Evolutionary conservation across 2,329 filamentous ascomycete species (phyloP).

Genomic region (Alternaria longipes): DNA sequence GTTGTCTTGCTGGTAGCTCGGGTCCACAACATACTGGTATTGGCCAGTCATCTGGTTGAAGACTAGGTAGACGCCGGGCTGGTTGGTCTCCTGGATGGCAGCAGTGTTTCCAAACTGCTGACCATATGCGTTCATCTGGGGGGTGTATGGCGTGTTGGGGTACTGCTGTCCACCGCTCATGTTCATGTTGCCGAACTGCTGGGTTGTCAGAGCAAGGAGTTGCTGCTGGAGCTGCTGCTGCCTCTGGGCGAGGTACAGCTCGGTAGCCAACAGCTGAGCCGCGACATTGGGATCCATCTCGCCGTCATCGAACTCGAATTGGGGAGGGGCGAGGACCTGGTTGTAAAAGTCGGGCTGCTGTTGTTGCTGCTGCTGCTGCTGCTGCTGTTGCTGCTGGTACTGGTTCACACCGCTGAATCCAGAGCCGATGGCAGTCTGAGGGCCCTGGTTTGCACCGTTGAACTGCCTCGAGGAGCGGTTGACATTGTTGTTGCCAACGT

Average conservation of each 20-base stretch:
- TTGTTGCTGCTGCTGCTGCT: conserved; percentile 43
- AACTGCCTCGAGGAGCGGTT: conserved; percentile 58
- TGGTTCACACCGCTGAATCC: conserved; percentile 60
- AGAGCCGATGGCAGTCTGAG: conserved; percentile 67
- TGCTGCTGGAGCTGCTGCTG: conserved; percentile 96
- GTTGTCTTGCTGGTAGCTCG: conserved; percentile 61
- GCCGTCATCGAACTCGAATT: conserved; percentile 74
- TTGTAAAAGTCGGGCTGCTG: conserved; percentile 71
- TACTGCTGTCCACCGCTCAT: conserved; percentile 65
- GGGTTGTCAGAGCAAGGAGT: conserved; percentile 78
- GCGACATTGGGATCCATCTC: conserved; percentile 88
- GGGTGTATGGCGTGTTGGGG: conserved; percentile 61
- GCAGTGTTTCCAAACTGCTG: conserved; percentile 74
- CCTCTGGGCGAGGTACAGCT: conserved; percentile 90
- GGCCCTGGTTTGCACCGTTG: conserved; percentile 55
- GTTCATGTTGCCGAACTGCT: conserved; percentile 66
- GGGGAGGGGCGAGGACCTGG: conserved; percentile 85
- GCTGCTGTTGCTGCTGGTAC: conserved; percentile 51
- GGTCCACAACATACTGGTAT: conserved; percentile 81
- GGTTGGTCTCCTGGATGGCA: conserved; percentile 71
- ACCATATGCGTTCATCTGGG: conserved; percentile 67
- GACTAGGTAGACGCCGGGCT: conserved; percentile 81
- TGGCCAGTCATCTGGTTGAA: conserved; percentile 89
- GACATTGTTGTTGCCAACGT: conserved; percentile 55
- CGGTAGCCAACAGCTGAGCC: conserved; percentile 88